Conservation (phyloP, 495 filamentous ascomycete genomes). For the Chlorociboria aeruginascens region DNA sequence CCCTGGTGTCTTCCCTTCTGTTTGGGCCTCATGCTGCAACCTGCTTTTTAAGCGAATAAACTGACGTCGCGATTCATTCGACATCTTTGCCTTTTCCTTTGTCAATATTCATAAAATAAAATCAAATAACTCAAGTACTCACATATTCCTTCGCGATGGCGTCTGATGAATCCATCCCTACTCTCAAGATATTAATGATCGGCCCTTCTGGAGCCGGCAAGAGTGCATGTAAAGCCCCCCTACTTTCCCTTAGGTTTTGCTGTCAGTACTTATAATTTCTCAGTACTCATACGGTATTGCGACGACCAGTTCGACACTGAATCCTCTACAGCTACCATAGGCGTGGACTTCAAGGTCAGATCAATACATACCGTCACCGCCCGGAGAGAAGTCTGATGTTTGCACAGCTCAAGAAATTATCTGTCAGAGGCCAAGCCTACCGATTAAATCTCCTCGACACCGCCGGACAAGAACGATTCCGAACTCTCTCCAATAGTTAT, state of each 20-base stretch:
- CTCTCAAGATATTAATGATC: constrained; percentile 41
- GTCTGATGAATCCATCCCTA: constrained; percentile 36
- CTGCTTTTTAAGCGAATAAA: constrained; percentile 4
- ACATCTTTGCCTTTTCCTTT: background rate
- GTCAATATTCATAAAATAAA: background rate
- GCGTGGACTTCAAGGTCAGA: constrained; percentile 46
- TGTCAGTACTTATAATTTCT: background rate
- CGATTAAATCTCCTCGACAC: constrained; percentile 47
- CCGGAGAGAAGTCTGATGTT: background rate
- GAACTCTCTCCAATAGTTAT: constrained; percentile 46
- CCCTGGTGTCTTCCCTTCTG: constrained; percentile 6
- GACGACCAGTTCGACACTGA: constrained; percentile 50
- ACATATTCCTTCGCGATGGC: constrained; percentile 19
- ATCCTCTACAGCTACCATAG: constrained; percentile 44
- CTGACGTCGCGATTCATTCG: constrained; percentile 13
- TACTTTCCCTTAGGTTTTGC: background rate
- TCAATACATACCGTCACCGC: background rate
- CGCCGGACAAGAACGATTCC: constrained; percentile 45
- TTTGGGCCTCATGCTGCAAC: background rate
- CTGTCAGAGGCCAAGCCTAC: constrained; percentile 41
- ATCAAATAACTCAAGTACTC: background rate
- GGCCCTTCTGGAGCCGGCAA: constrained; percentile 43
- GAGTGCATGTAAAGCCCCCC: constrained; percentile 29
- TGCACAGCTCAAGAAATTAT: constrained; percentile 21
- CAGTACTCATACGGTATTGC: constrained; percentile 36